phyloP scores from a whole-genome alignment of 345 rosid genomes.

The Eutrema yunnanense region DNA sequence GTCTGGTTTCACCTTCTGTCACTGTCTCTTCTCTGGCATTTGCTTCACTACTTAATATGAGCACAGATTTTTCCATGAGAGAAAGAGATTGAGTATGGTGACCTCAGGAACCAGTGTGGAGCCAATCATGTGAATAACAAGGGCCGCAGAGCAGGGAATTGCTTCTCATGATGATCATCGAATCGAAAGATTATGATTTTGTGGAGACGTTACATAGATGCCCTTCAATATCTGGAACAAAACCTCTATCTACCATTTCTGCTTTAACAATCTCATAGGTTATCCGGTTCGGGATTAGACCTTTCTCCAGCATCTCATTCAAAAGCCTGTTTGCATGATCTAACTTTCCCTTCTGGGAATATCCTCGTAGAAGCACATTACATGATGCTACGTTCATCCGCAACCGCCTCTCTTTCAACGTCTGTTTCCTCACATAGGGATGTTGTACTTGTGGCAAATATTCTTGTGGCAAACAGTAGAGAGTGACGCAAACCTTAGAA shows the following conservation, averaged over 20 bases:
- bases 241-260: constrained; percentile 83
- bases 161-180: not conserved
- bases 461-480: too few species aligned
- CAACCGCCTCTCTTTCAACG: constrained; percentile 66
- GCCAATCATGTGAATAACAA: not conserved
- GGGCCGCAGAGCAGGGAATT: not conserved
- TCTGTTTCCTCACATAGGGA: constrained; percentile 33
- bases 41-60: not conserved
- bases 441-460: too few species aligned
- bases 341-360: constrained; percentile 55
- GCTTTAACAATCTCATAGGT: constrained; percentile 62
- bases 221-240: constrained; percentile 80
- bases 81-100: not conserved
- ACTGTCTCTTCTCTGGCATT: not conserved
- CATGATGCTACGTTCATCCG: constrained; percentile 57
- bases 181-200: constrained; percentile 1
- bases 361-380: constrained; percentile 65
- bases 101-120: not conserved
- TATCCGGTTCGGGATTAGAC: constrained; percentile 56
- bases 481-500: constrained; percentile 57
- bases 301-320: constrained; percentile 90
- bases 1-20: not conserved
- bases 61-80: not conserved
- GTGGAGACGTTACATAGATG: constrained; percentile 47
- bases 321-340: constrained; percentile 68